Evolutionary conservation across 208 protist species (phyloP).

Genomic region (Leishmania tarentolae): DNA sequence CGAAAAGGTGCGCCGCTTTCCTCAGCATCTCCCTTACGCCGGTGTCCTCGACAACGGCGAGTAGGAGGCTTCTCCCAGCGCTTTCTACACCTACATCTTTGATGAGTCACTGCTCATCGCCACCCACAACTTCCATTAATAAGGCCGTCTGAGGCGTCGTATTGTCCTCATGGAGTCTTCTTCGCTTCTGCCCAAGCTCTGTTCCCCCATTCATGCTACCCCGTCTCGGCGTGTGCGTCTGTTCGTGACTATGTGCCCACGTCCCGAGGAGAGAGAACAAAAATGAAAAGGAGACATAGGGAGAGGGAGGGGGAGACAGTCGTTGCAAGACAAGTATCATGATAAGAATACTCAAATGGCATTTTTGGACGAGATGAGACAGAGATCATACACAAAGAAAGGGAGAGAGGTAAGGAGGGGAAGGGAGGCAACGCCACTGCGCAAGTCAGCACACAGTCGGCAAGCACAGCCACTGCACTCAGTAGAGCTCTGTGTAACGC

Average conservation of each 20-base stretch:
- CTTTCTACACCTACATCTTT: conserved; percentile 36
- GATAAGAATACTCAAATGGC: background rate
- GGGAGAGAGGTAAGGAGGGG: background rate
- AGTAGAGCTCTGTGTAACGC: background rate
- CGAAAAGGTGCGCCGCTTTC: conserved; percentile 52
- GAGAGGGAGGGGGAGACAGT: background rate
- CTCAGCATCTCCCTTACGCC: conserved; percentile 34
- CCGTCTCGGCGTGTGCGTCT: background rate
- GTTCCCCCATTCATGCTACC: background rate
- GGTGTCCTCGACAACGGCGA: conserved; percentile 32
- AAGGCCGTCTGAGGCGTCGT: conserved; percentile 33
- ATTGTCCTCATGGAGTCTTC: background rate
- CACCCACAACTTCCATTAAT: conserved; percentile 37
- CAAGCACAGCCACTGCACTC: background rate
- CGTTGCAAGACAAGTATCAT: background rate
- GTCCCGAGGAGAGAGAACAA: background rate
- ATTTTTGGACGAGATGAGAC: background rate
- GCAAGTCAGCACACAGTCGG: background rate
- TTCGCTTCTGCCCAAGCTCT: background rate
- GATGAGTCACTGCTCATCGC: conserved; percentile 32
- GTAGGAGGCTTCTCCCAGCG: conserved; percentile 40
- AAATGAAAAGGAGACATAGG: background rate
- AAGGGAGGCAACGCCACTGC: background rate
- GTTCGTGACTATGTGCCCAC: background rate
- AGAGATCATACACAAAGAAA: background rate